These are phyloP conservation scores for Rickenella mellea DNA, from an alignment of 768 basidiomycete species.

Conservation along the genomic window DNA sequence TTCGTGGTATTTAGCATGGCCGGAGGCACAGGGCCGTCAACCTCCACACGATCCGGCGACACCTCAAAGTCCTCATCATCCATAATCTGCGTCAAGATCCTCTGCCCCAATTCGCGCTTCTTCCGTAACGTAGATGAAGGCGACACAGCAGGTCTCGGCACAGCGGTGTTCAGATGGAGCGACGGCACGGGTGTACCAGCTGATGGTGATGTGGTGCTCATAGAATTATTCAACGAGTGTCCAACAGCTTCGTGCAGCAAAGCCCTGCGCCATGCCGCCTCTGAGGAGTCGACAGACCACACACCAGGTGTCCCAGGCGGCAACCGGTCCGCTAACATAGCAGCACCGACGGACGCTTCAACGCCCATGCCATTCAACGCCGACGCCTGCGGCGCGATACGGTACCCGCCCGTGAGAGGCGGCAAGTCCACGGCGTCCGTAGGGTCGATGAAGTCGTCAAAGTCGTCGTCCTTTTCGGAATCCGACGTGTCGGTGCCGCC, in stretches of 20 bases:
- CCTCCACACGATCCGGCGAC: background rate
- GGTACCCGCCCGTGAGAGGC: conserved; percentile 55
- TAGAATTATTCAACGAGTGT: conserved; percentile 55
- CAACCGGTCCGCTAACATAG: conserved; percentile 63
- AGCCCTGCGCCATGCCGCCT: conserved; percentile 68
- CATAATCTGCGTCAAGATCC: conserved; percentile 32
- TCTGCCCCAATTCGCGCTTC: conserved; percentile 27
- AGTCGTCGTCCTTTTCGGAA: conserved; percentile 9
- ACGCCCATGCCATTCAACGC: conserved; percentile 65
- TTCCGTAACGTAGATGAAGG: conserved; percentile 9
- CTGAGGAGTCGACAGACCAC: conserved; percentile 42
- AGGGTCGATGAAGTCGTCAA: conserved; percentile 66
- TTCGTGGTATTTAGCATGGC: too few species aligned
- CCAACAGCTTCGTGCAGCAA: conserved; percentile 72
- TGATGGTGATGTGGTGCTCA: conserved; percentile 35
- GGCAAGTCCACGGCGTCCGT: conserved; percentile 80
- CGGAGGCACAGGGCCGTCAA: background rate
- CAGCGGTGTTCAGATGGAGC: conserved; percentile 9
- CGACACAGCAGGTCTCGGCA: background rate
- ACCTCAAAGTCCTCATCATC: conserved; percentile 20
- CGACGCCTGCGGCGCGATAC: conserved; percentile 69
- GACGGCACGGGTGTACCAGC: conserved; percentile 11
- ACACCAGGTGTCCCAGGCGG: conserved; percentile 54
- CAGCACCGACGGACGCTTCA: conserved; percentile 67
- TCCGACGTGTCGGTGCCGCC: conserved; percentile 22